A percentile compares a stretch with the other conserved stretches of the same genome.
Conservation (phyloP, 331 rosid genomes). For the Malus hybrid region DNA sequence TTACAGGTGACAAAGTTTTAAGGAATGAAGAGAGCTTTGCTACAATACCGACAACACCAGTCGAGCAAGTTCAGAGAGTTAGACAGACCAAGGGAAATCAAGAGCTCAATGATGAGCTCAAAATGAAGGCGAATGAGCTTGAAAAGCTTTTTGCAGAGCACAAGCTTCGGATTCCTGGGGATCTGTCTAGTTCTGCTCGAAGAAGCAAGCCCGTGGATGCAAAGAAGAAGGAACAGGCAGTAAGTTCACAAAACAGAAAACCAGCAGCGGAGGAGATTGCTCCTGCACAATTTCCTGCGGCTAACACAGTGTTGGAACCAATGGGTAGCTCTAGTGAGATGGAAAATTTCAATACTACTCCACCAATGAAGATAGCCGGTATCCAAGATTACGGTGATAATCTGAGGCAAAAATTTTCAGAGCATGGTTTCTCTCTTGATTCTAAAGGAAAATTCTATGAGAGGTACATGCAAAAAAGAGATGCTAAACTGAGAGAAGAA, state of each 20-base stretch:
- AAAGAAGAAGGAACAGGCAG: constrained; percentile 46
- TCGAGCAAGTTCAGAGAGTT: constrained; percentile 65
- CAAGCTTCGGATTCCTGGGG: constrained; percentile 89
- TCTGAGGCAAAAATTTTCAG: constrained; percentile 45
- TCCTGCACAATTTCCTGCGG: constrained; percentile 36
- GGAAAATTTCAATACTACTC: constrained; percentile 27
- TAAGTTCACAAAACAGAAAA: constrained; percentile 38
- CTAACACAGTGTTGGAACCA: constrained; percentile 29
- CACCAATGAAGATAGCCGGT: constrained; percentile 24
- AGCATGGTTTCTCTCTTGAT: constrained; percentile 45
- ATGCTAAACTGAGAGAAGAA: constrained; percentile 83
- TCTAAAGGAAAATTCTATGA: constrained; percentile 87
- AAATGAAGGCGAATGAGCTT: constrained; percentile 92
- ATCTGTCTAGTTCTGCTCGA: constrained; percentile 59
- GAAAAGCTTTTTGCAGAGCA: constrained; percentile 98
- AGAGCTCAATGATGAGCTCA: constrained; percentile 83
- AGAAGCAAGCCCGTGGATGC: constrained; percentile 50
- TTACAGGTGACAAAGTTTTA: constrained; percentile 31
- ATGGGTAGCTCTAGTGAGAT: constrained; percentile 31
- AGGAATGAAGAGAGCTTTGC: constrained; percentile 36
- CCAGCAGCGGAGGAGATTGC: constrained; percentile 40
- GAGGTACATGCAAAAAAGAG: constrained; percentile 86
- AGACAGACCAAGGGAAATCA: constrained; percentile 88
- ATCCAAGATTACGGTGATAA: constrained; percentile 44
- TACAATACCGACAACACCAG: constrained; percentile 20